Percentiles rank a stretch among this genome's conserved stretches.
Conservation (phyloP, 1,139 yeast species). For the Candida sp. region DNA sequence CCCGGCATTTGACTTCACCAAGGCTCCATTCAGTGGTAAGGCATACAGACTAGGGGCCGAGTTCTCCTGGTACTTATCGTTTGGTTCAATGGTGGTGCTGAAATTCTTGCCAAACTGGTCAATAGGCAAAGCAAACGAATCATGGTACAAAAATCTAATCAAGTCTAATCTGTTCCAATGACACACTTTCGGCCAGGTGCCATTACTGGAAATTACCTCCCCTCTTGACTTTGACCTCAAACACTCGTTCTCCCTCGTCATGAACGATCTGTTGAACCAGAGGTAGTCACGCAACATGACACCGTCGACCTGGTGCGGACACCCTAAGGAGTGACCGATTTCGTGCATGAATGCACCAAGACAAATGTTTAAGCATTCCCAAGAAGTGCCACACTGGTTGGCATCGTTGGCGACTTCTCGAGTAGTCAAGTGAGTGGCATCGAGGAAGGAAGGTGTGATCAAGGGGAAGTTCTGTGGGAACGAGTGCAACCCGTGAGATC, state of each 20-base stretch:
- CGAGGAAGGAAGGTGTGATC: constrained; percentile 70
- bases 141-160: constrained; percentile 79
- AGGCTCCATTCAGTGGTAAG: constrained; percentile 40
- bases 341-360: constrained; percentile 97
- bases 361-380: constrained; percentile 90
- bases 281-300: constrained; percentile 90
- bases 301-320: constrained; percentile 91
- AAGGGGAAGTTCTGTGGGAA: constrained; percentile 87
- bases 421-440: constrained; percentile 64
- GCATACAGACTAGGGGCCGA: constrained; percentile 30
- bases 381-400: constrained; percentile 81
- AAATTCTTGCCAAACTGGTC: constrained; percentile 50
- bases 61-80: constrained; percentile 21
- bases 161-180: constrained; percentile 88
- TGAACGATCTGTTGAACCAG: constrained; percentile 79
- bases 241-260: constrained; percentile 70
- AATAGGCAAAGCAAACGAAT: constrained; percentile 71
- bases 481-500: constrained; percentile 89
- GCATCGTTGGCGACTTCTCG: constrained; percentile 88
- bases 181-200: constrained; percentile 59
- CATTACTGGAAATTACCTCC: constrained; percentile 52
- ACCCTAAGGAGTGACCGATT: constrained; percentile 88
- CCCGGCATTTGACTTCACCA: constrained; percentile 63
- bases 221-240: constrained; percentile 50
- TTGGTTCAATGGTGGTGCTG: constrained; percentile 26